Evolutionary conservation across 2,329 filamentous ascomycete species (phyloP), one percentile per base, ranked within the genome.

Genomic region (Trichoderma koningii): DNA sequence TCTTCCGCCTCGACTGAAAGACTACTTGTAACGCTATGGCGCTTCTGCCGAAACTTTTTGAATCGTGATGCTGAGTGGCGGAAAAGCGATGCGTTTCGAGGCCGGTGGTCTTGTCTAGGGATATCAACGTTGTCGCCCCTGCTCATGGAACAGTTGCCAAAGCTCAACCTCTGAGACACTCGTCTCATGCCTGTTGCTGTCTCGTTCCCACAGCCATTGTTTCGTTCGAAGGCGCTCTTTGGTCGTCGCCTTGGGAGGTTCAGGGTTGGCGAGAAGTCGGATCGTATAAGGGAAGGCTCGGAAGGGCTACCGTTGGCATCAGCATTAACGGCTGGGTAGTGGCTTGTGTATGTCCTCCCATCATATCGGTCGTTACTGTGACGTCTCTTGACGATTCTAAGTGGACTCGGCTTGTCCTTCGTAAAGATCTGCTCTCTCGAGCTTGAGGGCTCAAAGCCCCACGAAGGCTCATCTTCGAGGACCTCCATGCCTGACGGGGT

Each of bases 361-460:
- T 19, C 19, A 7, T 55, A 34, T 3, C 44, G 47, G 19, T 34
- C 50, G 17, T 41, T 21, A 7, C 38, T 47, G 12, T 23, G 45
- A 38, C 15, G 23, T 19, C 41, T 47, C 26, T 66, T 66, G 70
- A 80, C 72, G 70, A 86, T 82, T 47, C 81, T 79, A 41, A 86
- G 72, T 12, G 85, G 84, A 38, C 76, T 76, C 19, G 82, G 80
- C 64, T 72, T 70, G 69, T 74, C 75, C 23, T 55, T 55, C 14
- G 38, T 26, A 70, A 38, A 23, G 5, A 47, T 71, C 64, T 66
- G 65, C 9, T 66, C 63, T 21, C 57, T 56, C 66, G 72, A 63
- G 67, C 74, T 66, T 70, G 71, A 68, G 73, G 77, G 67, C 70
- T 75, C 76, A 71, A 74, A 64, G 57, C 69, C 63, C 73, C 70